phyloP scores from a whole-genome alignment of 306 rosid species.

The Abrus pulchellus region DNA sequence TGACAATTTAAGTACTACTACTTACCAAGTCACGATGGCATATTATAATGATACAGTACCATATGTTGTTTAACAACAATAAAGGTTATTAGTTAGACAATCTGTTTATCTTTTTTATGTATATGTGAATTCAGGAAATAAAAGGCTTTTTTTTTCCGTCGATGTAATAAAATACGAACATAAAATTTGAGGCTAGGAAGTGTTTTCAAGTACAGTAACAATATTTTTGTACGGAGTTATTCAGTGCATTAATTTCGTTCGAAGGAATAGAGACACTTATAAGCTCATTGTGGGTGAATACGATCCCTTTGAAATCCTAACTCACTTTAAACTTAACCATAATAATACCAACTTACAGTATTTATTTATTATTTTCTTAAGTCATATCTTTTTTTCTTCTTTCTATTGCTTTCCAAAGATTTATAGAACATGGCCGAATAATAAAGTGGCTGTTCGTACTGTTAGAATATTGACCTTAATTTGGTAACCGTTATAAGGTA shows the following conservation, averaged over 20 bases:
- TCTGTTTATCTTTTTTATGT: neutral
- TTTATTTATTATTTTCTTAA: neutral
- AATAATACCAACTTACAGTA: neutral
- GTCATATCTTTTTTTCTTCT: neutral
- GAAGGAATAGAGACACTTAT: neutral
- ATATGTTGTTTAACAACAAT: neutral
- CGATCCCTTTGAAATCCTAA: neutral
- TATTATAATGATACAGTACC: neutral
- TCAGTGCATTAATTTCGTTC: neutral
- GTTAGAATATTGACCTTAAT: no score
- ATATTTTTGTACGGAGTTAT: neutral
- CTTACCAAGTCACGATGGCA: neutral
- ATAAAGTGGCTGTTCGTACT: no score
- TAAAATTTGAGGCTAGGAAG: neutral
- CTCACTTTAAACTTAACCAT: neutral
- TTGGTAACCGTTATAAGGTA: neutral
- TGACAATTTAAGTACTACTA: neutral
- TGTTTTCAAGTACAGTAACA: neutral
- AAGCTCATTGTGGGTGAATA: neutral
- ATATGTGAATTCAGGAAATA: neutral
- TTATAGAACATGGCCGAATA: no score
- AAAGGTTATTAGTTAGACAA: neutral
- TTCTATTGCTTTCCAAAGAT: neutral
- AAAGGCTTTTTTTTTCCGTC: neutral
- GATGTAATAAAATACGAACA: neutral